Evolutionary conservation across 129 eudicot genomes (phyloP), one percentile per base, ranked within the genome.

Genomic region (Saussurea involucrata): DNA sequence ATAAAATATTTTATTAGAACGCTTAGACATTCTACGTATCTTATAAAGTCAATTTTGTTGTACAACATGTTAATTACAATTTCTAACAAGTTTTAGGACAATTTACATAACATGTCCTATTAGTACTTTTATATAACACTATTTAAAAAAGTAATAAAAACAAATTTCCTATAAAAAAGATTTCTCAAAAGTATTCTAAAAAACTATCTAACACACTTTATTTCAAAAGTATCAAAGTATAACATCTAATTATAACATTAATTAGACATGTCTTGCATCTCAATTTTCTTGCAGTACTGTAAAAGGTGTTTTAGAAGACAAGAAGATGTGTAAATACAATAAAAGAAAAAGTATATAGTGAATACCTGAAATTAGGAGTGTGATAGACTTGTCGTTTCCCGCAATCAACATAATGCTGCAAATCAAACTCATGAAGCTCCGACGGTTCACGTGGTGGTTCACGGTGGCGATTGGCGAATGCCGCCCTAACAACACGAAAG

Each of bases 331-430:
- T 9, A 36, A 33, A 63, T 40, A 40, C 49, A 40, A 40, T 12
- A 40, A 8, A 66, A 60, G 34, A 18, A 21, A 15, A 21, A 9
- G 0, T 40, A 68, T 11, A 7, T 8, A 10, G 28, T 12, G 18
- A 76, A 37, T 60, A 94, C 97, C 96, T 91, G 85, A 95, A 91
- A 34, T 61, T 68, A 7, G 89, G 78, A 76, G 96, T 86, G 73
- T 91, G 93, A 68, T 76, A 88, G 24, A 89, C 79, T 71, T 81
- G 89, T 8, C 96, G 87, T 67, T 83, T 89, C 64, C 96, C 79
- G 8, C 84, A 84, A 63, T 65, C 75, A 8, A 77, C 64, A 66
- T 91, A 91, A 63, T 87, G 84, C 46, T 86, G 89, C 18, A 53
- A 69, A 40, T 85, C 89, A 31, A 83, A 60, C 78, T 94, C 98